A percentile compares a stretch with the other conserved stretches of the same genome.
phyloP scores from a whole-genome alignment of 331 rosid species.

The Malus hybrid region DNA sequence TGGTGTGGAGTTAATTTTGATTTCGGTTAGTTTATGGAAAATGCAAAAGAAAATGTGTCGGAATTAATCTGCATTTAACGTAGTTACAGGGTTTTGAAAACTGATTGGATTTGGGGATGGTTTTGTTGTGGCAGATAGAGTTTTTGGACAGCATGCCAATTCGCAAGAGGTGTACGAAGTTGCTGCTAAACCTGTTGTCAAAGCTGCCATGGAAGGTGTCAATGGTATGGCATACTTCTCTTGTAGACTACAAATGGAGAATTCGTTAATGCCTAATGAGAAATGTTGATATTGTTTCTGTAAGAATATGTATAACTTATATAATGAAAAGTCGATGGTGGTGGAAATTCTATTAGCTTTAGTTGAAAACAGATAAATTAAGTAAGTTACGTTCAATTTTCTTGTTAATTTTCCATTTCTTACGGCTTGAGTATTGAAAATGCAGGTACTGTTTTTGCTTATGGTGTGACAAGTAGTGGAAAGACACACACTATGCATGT shows the following conservation, averaged over 20 bases:
- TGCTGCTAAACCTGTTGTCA: slow-evolving; percentile 94
- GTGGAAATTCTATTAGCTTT: neutral
- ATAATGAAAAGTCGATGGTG: neutral
- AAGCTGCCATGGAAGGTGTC: slow-evolving; percentile 98
- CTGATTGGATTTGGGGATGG: slow-evolving; percentile 21
- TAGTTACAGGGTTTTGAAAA: slow-evolving; percentile 10
- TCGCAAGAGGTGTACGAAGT: slow-evolving; percentile 91
- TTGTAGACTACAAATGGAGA: neutral
- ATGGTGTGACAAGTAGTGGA: slow-evolving; percentile 99
- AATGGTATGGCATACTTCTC: slow-evolving; percentile 52
- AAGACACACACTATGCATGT: slow-evolving; percentile 99
- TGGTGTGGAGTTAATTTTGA: neutral
- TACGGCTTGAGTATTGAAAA: slow-evolving; percentile 1
- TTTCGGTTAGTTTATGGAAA: slow-evolving; percentile 1
- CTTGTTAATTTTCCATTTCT: neutral
- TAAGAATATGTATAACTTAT: neutral
- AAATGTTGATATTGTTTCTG: neutral
- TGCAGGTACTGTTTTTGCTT: slow-evolving; percentile 98
- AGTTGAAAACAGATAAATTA: neutral
- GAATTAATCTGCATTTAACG: slow-evolving; percentile 6
- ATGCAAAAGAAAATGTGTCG: neutral
- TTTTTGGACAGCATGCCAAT: slow-evolving; percentile 75
- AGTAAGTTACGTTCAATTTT: neutral
- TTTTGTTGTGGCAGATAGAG: slow-evolving; percentile 69
- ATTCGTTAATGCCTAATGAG: neutral